Conservation (phyloP, 352 stramenopile genomes). For the Phytophthora parvispora region DNA sequence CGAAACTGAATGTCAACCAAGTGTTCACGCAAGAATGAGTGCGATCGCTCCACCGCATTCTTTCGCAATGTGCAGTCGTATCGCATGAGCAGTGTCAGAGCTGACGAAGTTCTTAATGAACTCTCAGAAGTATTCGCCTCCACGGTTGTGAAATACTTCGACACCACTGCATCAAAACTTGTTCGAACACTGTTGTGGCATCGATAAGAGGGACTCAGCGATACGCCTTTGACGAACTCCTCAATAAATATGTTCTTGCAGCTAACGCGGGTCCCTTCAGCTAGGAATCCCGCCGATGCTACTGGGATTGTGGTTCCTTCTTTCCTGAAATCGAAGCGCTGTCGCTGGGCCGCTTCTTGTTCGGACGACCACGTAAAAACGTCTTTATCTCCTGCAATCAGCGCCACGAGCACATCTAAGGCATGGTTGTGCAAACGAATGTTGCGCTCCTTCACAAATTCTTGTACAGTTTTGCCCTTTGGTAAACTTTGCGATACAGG, state of each 20-base stretch:
- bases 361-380: slow-evolving; percentile 41
- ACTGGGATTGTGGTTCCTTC: slow-evolving; percentile 24
- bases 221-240: slow-evolving; percentile 74
- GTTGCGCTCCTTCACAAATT: slow-evolving; percentile 47
- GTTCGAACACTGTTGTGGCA: slow-evolving; percentile 73
- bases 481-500: slow-evolving; percentile 36
- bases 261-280: slow-evolving; percentile 39
- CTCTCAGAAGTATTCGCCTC: slow-evolving; percentile 4
- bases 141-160: slow-evolving; percentile 49
- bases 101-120: slow-evolving; percentile 31
- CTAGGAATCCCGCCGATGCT: slow-evolving; percentile 27
- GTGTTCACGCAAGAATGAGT: slow-evolving; percentile 81
- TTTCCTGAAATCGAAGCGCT: slow-evolving; percentile 45
- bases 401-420: slow-evolving; percentile 25
- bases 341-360: slow-evolving; percentile 41
- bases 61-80: slow-evolving; percentile 81
- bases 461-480: slow-evolving; percentile 34
- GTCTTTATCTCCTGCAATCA: slow-evolving; percentile 33
- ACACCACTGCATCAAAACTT: slow-evolving; percentile 61
- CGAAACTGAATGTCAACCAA: slow-evolving; percentile 81
- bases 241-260: slow-evolving; percentile 85
- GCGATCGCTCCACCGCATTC: slow-evolving; percentile 59
- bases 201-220: slow-evolving; percentile 60
- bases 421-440: slow-evolving; percentile 48
- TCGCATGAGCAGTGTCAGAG: slow-evolving; percentile 63